Evolutionary conservation across 257 asterid species (phyloP), one percentile per base, ranked within the genome.

Genomic region (Osmanthus fragrans): DNA sequence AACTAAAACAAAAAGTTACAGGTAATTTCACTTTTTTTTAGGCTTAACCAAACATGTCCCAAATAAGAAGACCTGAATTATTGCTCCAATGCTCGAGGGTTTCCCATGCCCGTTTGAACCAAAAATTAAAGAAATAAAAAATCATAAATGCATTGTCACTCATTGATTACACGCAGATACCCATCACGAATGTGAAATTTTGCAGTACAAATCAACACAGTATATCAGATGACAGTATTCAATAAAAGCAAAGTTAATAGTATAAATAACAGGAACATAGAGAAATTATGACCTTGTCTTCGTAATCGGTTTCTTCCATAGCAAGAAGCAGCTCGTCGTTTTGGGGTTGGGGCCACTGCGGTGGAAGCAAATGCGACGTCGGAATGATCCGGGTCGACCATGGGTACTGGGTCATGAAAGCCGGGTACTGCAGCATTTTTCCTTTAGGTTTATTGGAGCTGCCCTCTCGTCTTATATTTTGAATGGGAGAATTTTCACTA

Each of bases 321-420:
- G 99, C 92, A 70, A 93, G 94, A 76, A 95, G 90, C 49, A 92
- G 85, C 82, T 96, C 98, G 82, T 93, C 98, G 86, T 77, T 87
- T 3, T 86, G 95, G 73, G 97, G 98, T 56, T 85, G 91, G 47
- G 98, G 97, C 99, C 98, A 96, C 86, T 93, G 99, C 16, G 89
- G 82, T 8, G 90, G 91, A 4, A 93, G 97, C 77, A 93, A 71
- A 84, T 75, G 90, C 82, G 98, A 89, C 76, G 98, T 85, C 84
- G 98, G 97, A 84, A 90, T 88, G 77, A 87, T 67, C 85, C 96
- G 87, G 29, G 86, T 88, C 79, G 98, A 87, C 82, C 86, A 82
- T n/a, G 99, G 99, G 71, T 89, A 86, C 87, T 88, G 93, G 63
- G 80, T 84, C 97, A 90, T 88, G 86, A 88, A 94, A 56, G 91